Evolutionary conservation across 106 monocot genomes (phyloP).

Genomic region (Alisma plantagoaquatica): DNA sequence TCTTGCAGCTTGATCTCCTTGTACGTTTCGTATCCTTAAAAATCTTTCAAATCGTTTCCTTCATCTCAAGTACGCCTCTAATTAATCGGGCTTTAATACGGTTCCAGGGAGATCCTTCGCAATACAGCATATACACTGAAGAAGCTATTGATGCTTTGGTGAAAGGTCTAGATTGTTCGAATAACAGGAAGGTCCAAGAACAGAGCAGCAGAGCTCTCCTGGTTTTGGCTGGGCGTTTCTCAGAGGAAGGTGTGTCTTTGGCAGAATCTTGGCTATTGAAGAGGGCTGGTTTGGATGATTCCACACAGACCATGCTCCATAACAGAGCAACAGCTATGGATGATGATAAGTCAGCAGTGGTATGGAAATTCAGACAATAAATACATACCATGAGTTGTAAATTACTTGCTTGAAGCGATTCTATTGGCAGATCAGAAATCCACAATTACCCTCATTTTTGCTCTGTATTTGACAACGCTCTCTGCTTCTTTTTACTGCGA

Average conservation of each 20-base stretch:
- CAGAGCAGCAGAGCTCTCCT: slow-evolving; percentile 5
- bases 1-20: slow-evolving; percentile 13
- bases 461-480: not conserved
- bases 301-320: slow-evolving; percentile 23
- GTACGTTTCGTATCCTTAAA: not conserved
- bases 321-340: slow-evolving; percentile 15
- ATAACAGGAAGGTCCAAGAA: slow-evolving; percentile 11
- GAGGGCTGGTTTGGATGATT: slow-evolving; percentile 52
- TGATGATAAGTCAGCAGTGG: slow-evolving; percentile 25
- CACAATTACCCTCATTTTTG: not conserved
- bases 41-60: not conserved
- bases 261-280: slow-evolving; percentile 13
- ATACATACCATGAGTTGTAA: slow-evolving; percentile 7
- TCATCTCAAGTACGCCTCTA: not conserved
- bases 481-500: not conserved
- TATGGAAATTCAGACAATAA: too few species aligned
- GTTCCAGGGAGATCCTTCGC: slow-evolving; percentile 12
- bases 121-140: slow-evolving; percentile 10
- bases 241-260: not conserved
- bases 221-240: slow-evolving; percentile 3
- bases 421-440: not conserved
- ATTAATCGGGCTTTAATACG: too few species aligned
- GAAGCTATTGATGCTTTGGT: slow-evolving; percentile 9
- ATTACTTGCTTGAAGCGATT: not conserved
- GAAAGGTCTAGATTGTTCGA: slow-evolving; percentile 1